Evolutionary conservation across 2,329 filamentous ascomycete genomes (phyloP).

Genomic region (Alternaria burnsii): DNA sequence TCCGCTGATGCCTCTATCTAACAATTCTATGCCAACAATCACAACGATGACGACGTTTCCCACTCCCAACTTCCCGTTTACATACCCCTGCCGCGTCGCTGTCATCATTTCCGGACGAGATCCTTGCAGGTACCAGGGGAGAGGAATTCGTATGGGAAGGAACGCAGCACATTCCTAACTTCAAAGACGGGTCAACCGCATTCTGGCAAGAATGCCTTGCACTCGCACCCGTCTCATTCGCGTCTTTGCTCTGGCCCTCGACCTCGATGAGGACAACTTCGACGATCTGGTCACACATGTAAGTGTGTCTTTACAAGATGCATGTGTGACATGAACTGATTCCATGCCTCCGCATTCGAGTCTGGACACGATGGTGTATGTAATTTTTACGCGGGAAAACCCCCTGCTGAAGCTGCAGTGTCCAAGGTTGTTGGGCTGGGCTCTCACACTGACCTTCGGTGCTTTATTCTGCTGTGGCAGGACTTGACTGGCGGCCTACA

Average conservation of each 20-base stretch:
- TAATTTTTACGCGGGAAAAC: not conserved
- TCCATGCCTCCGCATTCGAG: too few relatives aligned
- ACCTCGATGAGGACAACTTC: not conserved
- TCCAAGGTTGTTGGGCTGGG: too few relatives aligned
- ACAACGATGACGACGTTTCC: too few relatives aligned
- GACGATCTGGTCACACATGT: not conserved
- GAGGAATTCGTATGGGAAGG: not conserved
- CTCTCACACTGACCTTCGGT: too few relatives aligned
- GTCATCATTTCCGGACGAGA: not conserved
- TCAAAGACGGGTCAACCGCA: not conserved
- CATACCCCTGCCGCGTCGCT: not conserved
- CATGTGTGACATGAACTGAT: too few relatives aligned
- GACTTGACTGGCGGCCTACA: not conserved
- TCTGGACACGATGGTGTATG: not conserved
- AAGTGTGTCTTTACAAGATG: too few relatives aligned
- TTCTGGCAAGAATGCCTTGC: not conserved
- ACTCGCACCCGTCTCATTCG: not conserved
- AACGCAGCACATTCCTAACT: not conserved
- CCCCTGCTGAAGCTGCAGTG: too few relatives aligned
- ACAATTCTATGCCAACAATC: too few relatives aligned
- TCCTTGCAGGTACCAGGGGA: not conserved
- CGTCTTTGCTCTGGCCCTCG: not conserved
- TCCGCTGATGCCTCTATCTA: too few relatives aligned
- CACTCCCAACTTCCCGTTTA: too few relatives aligned
- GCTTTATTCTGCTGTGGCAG: too few relatives aligned